A percentile compares a stretch with the other conserved stretches of the same genome.
Conservation (phyloP, 805 yeast species). For the Starmerella vitae region DNA sequence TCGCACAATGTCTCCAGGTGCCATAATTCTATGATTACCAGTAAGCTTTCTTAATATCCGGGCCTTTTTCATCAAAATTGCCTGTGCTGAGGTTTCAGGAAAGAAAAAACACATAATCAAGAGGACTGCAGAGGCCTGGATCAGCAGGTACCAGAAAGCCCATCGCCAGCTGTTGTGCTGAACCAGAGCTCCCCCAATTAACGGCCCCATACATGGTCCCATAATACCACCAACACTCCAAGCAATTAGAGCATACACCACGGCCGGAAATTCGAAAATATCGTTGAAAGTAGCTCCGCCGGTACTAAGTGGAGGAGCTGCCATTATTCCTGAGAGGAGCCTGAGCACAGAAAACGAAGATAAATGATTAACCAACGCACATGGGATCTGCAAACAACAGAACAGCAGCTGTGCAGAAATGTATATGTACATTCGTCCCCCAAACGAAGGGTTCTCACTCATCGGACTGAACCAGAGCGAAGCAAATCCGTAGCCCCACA, state of each 20-base stretch:
- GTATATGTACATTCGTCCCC: constrained; percentile 39
- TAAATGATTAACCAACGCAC: constrained; percentile 38
- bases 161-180: constrained; percentile 40
- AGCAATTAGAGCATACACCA: constrained; percentile 36
- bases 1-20: constrained; percentile 14
- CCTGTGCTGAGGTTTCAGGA: constrained; percentile 38
- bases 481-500: constrained; percentile 47
- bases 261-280: constrained; percentile 31
- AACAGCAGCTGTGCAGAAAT: constrained; percentile 36
- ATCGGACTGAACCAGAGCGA: constrained; percentile 44
- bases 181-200: constrained; percentile 40
- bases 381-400: constrained; percentile 41
- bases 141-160: constrained; percentile 40
- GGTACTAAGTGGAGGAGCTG: constrained; percentile 43
- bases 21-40: constrained; percentile 7
- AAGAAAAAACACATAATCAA: constrained; percentile 30
- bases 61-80: constrained; percentile 37
- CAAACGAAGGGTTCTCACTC: constrained; percentile 34
- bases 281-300: constrained; percentile 49
- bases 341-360: constrained; percentile 40
- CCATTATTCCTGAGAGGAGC: constrained; percentile 41
- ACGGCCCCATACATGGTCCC: constrained; percentile 45
- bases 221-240: constrained; percentile 44
- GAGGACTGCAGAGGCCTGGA: constrained; percentile 29
- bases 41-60: constrained; percentile 35